phyloP scores from a whole-genome alignment of 106 monocot genomes.

The Acorus calamus region DNA sequence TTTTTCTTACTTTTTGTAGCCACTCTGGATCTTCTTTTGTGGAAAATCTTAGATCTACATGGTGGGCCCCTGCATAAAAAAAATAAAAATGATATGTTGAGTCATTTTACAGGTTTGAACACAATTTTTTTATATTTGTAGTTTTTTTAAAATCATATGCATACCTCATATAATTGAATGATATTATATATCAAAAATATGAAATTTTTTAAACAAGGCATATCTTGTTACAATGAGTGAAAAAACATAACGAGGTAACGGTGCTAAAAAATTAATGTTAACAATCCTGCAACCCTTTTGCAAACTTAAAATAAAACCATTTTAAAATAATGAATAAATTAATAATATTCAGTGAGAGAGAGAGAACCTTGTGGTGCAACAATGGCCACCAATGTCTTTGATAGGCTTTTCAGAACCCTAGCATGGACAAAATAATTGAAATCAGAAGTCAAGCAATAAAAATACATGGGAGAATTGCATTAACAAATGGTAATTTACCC shows the following conservation, averaged over 20 bases:
- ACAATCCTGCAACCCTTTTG: too few species aligned
- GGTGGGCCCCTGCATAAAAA: constrained; percentile 31
- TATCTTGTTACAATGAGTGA: too few species aligned
- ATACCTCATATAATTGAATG: too few species aligned
- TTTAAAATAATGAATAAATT: too few species aligned
- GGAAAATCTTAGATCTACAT: constrained; percentile 38
- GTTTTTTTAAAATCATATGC: too few species aligned
- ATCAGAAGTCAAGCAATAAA: background rate
- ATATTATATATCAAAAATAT: too few species aligned
- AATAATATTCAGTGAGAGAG: background rate
- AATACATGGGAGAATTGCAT: background rate
- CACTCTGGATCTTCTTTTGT: constrained; percentile 39
- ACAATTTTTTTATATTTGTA: too few species aligned
- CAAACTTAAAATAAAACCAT: too few species aligned
- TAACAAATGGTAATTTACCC: constrained; percentile 14
- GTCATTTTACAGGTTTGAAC: too few species aligned
- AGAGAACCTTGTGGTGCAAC: constrained; percentile 19
- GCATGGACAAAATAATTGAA: background rate
- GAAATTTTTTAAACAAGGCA: too few species aligned
- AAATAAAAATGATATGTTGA: background rate
- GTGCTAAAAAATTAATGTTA: too few species aligned
- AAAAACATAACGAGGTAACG: too few species aligned
- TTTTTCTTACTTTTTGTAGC: constrained; percentile 27
- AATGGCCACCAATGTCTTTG: constrained; percentile 19
- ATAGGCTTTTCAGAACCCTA: constrained; percentile 28